Evolutionary conservation across 139 green algal species (phyloP).

Genomic region (Coccomyxa sp.): DNA sequence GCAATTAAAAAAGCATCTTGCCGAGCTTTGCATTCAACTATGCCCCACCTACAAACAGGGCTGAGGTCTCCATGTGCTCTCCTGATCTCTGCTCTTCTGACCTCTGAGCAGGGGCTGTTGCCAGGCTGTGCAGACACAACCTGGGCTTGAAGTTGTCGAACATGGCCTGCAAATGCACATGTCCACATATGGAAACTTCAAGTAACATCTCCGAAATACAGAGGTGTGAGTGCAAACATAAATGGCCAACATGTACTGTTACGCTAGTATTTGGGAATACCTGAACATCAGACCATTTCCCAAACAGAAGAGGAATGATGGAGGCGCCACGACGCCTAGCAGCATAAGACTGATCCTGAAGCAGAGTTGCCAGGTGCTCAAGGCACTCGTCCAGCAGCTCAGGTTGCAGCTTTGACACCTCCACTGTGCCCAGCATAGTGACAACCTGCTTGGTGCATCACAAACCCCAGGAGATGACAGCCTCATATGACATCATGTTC

Average conservation of each 20-base stretch:
- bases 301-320: background rate
- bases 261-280: too few relatives aligned
- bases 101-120: background rate
- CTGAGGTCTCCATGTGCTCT: slow-evolving; percentile 32
- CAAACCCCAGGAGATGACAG: too few relatives aligned
- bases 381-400: background rate
- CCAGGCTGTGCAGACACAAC: slow-evolving; percentile 12
- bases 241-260: too few relatives aligned
- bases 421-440: background rate
- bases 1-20: too few relatives aligned
- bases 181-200: too few relatives aligned
- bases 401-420: background rate
- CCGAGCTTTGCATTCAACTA: too few relatives aligned
- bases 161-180: slow-evolving; percentile 1
- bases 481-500: too few relatives aligned
- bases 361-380: background rate
- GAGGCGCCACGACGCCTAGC: background rate
- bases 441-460: background rate
- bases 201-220: too few relatives aligned
- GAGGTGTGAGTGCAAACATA: too few relatives aligned
- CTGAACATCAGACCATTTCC: too few relatives aligned
- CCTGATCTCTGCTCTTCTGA: background rate
- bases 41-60: slow-evolving; percentile 34
- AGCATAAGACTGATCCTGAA: background rate
- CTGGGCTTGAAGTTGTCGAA: slow-evolving; percentile 13